Base-by-base conservation (phyloP, 768 basidiomycete genomes). In the Mycena polygramma region DNA sequence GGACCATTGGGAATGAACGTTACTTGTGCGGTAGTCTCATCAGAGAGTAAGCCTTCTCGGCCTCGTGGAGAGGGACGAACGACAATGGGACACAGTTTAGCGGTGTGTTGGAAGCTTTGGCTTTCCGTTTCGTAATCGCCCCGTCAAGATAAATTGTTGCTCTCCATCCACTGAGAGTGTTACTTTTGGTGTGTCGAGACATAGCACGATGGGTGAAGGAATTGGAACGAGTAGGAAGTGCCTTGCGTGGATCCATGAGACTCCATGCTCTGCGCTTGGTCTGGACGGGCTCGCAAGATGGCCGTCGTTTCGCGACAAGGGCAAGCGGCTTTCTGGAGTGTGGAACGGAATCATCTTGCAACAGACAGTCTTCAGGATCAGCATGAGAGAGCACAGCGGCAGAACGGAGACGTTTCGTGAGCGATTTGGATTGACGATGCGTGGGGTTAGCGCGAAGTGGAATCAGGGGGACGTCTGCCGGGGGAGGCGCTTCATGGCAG, bases 201-300 rank as follows among this genome's bases (percentile, higher is more conserved):
- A 4, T 13, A 24, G 39, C 26, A 10, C 57, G 57, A 39, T 24
- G 49, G 43, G 58, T 41, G 45, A 73, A 73, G 19, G 72, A 61
- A 52, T 73, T 58, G 37, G 66, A 61, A 36, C 57, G 61, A 41
- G 65, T 30, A 26, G 57, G 51, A 26, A 59, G 36, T 8, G 54
- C 48, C 46, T 73, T 73, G 19, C 62, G 58, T 1, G 72, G 72
- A 55, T 73, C 72, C n/a, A 60, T 65, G 13, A 73, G 66, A 67
- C 51, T 70, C 63, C 63, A 60, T 46, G 57, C 62, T 51, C 68
- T 59, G 13, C 55, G 68, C 24, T 70, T 70, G 17, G 26, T 36
- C 13, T 39, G 46, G 24, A 61, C 20, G 30, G n/a, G 19, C 11
- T 35, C 17, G n/a, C n/a, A 37, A 36, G 58, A 36, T 22, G 51